phyloP scores from a whole-genome alignment of 352 stramenopile species.

The Pseudoperonospora humuli region DNA sequence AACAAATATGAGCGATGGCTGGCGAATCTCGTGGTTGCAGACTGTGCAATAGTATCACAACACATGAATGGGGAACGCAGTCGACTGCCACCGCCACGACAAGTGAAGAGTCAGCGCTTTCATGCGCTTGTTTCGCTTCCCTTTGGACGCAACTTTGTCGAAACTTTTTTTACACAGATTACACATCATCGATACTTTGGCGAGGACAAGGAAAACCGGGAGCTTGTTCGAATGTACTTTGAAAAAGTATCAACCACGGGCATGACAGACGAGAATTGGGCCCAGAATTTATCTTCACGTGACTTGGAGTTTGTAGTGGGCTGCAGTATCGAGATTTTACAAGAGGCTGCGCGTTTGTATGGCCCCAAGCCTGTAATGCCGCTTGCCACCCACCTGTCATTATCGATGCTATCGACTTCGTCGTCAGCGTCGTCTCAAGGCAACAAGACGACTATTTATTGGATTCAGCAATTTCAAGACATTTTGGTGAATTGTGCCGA shows the following conservation, averaged over 20 bases:
- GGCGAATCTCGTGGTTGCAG: conserved; percentile 40
- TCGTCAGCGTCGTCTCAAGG: conserved; percentile 33
- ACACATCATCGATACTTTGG: conserved; percentile 57
- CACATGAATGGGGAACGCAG: conserved; percentile 41
- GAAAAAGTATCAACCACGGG: conserved; percentile 69
- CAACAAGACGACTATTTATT: conserved; percentile 59
- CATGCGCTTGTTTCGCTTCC: conserved; percentile 59
- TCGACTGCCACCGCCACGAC: conserved; percentile 38
- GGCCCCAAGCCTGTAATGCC: conserved; percentile 35
- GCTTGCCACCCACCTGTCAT: conserved; percentile 27
- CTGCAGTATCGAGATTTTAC: conserved; percentile 60
- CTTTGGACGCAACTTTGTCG: conserved; percentile 53
- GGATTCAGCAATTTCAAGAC: conserved; percentile 75
- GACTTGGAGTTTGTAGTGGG: conserved; percentile 55
- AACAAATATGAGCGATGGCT: conserved; percentile 75
- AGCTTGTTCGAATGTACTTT: conserved; percentile 71
- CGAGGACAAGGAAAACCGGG: conserved; percentile 65
- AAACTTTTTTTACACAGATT: conserved; percentile 69
- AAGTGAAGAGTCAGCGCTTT: conserved; percentile 69
- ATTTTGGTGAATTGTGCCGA: conserved; percentile 57
- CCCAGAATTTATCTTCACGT: conserved; percentile 22
- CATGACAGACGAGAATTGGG: conserved; percentile 59
- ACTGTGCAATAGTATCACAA: conserved; percentile 39
- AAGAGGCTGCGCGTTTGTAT: conserved; percentile 67
- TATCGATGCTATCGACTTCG: conserved; percentile 31